These are phyloP conservation scores for Eudorina sp. DNA, from an alignment of 139 green algal species.

Conservation along the genomic window DNA sequence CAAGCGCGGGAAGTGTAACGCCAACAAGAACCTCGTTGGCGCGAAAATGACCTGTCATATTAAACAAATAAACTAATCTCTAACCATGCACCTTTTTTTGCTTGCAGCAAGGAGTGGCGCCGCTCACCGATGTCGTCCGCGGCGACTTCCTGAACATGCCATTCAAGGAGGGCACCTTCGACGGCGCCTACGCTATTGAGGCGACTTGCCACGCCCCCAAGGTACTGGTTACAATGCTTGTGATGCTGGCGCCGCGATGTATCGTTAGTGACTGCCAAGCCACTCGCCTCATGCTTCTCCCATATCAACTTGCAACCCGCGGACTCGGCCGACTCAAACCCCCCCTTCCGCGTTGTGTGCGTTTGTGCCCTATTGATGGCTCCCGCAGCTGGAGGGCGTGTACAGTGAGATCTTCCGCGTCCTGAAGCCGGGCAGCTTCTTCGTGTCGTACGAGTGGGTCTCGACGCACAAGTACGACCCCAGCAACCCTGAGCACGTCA, in stretches of 20 bases:
- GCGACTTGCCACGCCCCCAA: constrained; percentile 97
- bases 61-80: not conserved
- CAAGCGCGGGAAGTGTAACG: constrained; percentile 9
- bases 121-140: constrained; percentile 86
- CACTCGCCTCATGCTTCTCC: too few species aligned
- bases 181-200: constrained; percentile 96
- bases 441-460: constrained; percentile 98
- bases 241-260: too few species aligned
- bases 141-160: constrained; percentile 97
- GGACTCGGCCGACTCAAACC: too few species aligned
- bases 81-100: not conserved
- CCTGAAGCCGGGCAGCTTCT: constrained; percentile 93
- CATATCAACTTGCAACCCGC: too few species aligned
- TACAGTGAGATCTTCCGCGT: constrained; percentile 94
- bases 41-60: not conserved
- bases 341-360: too few species aligned
- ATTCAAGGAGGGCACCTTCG: constrained; percentile 89
- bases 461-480: constrained; percentile 89
- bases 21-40: not conserved
- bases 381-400: constrained; percentile 83
- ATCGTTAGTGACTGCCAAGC: not conserved
- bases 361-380: too few species aligned
- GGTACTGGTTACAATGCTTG: constrained; percentile 48
- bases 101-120: constrained; percentile 76
- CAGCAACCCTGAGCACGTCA: constrained; percentile 89